Base-by-base conservation (phyloP, 2,329 filamentous ascomycete genomes). In the Botrytis porri region DNA sequence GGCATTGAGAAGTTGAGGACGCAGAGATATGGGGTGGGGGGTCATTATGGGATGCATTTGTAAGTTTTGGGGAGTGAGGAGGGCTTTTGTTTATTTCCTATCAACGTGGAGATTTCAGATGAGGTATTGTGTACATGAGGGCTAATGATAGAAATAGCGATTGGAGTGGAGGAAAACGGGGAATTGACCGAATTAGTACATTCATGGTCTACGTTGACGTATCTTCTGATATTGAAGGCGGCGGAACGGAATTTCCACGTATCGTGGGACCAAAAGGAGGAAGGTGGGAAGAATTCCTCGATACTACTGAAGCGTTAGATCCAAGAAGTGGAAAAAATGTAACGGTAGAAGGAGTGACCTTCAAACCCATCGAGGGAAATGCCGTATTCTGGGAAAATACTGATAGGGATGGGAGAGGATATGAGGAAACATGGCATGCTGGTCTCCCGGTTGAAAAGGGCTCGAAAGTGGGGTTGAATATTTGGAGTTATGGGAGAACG, bases 371-470 rank as follows among this genome's bases (percentile, higher is more conserved):
- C 59, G 84, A 83, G 73, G 86, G 88, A 0, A 88, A 88, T 81
- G 88, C 88, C 1, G 84, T 90, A 1, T 90, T 87, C 73, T 90
- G 88, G 88, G 85, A 87, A 81, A 90, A 90, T 79, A 82, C 90
- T 73, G 82, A 85, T 57, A 75, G 81, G 0, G 86, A 89, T 80
- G 88, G 88, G 3, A 83, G 81, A 35, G 88, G 87, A 20, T 88
- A 88, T 77, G 82, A 84, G 73, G 87, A 90, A 80, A 88, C 86
- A 45, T 88, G 88, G 83, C 88, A 90, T 83, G 87, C 88, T 61
- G 88, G 87, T 8, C 82, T 89, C 77, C 88, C 88, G 14, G 88
- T 90, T 0, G 80, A 81, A 66, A 82, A 80, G 59, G 88, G 88
- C 3, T 83, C 81, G 54, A 90, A 90, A 82, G 84, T 90, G 73